phyloP scores from a whole-genome alignment of 345 rosid species.

The Heritiera littoralis region DNA sequence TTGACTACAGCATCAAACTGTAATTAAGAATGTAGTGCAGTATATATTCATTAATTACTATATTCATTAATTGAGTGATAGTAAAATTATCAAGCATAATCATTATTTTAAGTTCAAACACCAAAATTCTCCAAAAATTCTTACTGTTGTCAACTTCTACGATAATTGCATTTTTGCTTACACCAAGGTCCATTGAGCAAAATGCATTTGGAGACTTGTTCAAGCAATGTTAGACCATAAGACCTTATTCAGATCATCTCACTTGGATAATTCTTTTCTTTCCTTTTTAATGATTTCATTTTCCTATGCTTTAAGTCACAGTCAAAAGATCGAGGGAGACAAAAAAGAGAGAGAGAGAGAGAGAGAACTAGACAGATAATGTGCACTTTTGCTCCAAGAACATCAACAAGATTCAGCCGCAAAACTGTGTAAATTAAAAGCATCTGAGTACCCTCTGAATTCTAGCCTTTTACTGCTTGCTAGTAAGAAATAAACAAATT shows the following conservation, averaged over 20 bases:
- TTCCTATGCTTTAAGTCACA: background rate
- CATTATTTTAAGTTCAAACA: background rate
- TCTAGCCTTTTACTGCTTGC: background rate
- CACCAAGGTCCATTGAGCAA: background rate
- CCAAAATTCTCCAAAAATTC: background rate
- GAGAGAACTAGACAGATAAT: background rate
- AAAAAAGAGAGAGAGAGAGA: background rate
- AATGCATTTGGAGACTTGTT: background rate
- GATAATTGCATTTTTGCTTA: background rate
- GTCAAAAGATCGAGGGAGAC: background rate
- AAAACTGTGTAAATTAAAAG: background rate
- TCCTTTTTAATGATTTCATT: background rate
- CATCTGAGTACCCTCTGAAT: background rate
- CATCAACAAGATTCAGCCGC: background rate
- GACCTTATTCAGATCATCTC: background rate
- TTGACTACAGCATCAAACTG: background rate
- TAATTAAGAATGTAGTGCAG: background rate
- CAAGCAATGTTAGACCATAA: background rate
- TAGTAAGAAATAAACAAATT: background rate
- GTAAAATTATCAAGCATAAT: background rate
- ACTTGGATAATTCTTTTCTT: background rate
- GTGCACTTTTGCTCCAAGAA: background rate
- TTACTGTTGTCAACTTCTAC: background rate
- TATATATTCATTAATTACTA: background rate
- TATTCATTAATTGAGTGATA: background rate